Conservation (phyloP, 139 green algal species). For the Closterium sp. region DNA sequence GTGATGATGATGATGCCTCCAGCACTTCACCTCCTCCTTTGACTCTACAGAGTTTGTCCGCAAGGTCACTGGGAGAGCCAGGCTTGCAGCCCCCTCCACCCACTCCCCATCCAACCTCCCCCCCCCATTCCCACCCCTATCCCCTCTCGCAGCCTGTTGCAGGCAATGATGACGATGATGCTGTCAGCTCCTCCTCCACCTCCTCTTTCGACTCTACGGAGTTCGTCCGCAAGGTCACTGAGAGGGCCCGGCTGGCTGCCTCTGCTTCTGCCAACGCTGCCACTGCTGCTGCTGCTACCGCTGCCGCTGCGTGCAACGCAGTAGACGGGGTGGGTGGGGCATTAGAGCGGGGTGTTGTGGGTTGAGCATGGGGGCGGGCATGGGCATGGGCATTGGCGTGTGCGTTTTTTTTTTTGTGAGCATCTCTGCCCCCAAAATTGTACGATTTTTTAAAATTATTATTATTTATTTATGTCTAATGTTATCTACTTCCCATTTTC, state of each 20-base stretch:
- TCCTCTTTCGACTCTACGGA: no score
- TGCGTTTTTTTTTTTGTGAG: not conserved
- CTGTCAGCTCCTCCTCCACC: no score
- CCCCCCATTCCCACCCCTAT: no score
- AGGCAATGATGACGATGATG: no score
- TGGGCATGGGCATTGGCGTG: not conserved
- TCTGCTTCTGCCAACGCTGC: not conserved
- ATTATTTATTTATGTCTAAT: no score
- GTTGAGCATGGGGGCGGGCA: not conserved
- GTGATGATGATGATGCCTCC: no score
- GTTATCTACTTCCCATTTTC: not conserved
- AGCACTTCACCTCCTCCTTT: not conserved
- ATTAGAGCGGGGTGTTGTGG: not conserved
- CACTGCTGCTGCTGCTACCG: not conserved
- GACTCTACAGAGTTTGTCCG: not conserved
- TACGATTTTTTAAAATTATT: no score
- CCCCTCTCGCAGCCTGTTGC: no score
- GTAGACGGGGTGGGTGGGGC: not conserved
- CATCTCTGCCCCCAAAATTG: no score
- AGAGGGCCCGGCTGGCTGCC: not conserved
- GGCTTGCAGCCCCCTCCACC: no score
- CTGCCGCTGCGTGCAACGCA: not conserved
- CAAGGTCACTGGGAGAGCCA: not conserved
- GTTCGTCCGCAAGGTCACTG: no score
- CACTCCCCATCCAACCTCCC: no score